Conservation (phyloP, 2,329 filamentous ascomycete species). For the Bipolaris gigantea region DNA sequence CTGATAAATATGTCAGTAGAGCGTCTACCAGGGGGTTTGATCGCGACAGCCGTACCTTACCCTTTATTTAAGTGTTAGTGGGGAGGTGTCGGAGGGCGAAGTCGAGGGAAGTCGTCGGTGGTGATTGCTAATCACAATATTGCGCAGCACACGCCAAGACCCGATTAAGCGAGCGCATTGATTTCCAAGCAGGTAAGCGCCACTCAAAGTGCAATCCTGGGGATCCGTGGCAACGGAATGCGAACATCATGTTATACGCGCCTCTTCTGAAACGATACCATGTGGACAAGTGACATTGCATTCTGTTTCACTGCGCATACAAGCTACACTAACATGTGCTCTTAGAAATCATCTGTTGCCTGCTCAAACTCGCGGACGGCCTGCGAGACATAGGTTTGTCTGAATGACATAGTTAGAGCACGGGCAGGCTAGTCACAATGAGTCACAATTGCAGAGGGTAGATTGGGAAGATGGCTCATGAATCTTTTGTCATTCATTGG, state of each 20-base stretch:
- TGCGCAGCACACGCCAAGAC: constrained; percentile 8
- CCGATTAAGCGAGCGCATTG: constrained; percentile 16
- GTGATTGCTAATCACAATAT: constrained; percentile 25
- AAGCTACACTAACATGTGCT: not conserved
- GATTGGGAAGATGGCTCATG: constrained; percentile 21
- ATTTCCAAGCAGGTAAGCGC: constrained; percentile 15
- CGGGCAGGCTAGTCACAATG: not conserved
- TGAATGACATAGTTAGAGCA: not conserved
- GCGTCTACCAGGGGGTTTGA: constrained; percentile 10
- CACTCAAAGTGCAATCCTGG: constrained; percentile 4
- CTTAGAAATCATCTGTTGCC: not conserved
- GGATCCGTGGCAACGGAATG: not conserved
- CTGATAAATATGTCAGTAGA: constrained; percentile 17
- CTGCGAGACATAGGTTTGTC: not conserved
- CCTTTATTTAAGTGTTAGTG: constrained; percentile 35
- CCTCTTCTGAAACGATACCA: not conserved
- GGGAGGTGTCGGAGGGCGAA: constrained; percentile 23
- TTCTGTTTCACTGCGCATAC: not conserved
- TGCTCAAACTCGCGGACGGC: not conserved
- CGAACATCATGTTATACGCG: not conserved
- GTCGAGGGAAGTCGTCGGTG: constrained; percentile 16
- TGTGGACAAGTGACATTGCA: not conserved
- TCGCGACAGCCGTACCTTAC: constrained; percentile 31
- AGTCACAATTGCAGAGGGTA: constrained; percentile 12
- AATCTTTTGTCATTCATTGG: constrained; percentile 33